Evolutionary conservation across 164 flowering plant genomes (phyloP).

Genomic region (Macadamia integrifolia): DNA sequence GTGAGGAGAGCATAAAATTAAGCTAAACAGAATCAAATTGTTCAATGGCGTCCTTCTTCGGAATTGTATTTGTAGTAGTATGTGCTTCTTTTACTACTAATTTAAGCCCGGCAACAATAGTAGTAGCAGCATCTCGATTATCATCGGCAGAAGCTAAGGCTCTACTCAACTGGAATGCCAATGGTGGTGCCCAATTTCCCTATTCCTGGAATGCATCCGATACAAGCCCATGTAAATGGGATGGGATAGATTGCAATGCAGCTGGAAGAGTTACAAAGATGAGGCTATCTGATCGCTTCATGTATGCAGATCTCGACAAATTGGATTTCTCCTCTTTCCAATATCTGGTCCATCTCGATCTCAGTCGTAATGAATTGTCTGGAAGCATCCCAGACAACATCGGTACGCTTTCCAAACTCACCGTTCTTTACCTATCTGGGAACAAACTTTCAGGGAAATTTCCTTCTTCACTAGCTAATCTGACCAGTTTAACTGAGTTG

Average conservation of each 20-base stretch:
- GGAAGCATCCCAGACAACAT: conserved; percentile 9
- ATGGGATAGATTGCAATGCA: background rate
- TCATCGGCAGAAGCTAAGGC: background rate
- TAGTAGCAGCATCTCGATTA: no score
- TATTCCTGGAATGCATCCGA: background rate
- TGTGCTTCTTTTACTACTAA: no score
- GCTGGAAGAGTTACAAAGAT: background rate
- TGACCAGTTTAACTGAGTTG: background rate
- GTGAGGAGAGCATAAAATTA: no score
- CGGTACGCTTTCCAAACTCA: conserved; percentile 4
- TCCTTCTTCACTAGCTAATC: background rate
- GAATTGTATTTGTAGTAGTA: no score
- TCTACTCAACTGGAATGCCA: background rate
- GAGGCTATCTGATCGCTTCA: background rate
- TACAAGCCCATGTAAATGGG: background rate
- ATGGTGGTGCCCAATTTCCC: no score
- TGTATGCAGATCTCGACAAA: conserved; percentile 1
- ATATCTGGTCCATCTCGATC: conserved; percentile 3
- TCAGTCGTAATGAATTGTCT: background rate
- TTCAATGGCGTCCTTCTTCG: no score
- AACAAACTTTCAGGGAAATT: background rate
- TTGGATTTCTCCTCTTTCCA: conserved; percentile 6
- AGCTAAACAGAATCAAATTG: no score
- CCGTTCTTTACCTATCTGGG: background rate
- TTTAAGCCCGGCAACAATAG: no score